Evolutionary conservation across 2,329 filamentous ascomycete species (phyloP).

Genomic region (Cladosporium sp.): DNA sequence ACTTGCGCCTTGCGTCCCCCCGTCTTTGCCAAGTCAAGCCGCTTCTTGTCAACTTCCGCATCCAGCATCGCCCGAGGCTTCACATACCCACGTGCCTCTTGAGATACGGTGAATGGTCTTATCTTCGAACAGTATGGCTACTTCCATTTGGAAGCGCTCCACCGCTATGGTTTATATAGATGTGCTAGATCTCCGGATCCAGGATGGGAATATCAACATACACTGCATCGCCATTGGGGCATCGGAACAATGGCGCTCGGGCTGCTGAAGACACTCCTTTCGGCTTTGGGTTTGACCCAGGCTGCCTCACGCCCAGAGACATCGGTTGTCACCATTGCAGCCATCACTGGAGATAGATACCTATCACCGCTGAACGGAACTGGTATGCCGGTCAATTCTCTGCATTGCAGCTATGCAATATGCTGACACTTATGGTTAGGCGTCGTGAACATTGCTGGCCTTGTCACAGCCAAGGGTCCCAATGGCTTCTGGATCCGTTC

Average conservation of each 20-base stretch:
- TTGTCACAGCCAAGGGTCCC: constrained; percentile 61
- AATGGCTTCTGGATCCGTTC: constrained; percentile 64
- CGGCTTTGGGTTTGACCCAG: neutral
- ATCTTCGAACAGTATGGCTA: neutral
- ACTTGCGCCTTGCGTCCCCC: constrained; percentile 2
- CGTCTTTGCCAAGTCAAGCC: constrained; percentile 7
- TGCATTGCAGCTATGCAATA: constrained; percentile 41
- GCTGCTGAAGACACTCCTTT: constrained; percentile 2
- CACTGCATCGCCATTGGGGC: neutral
- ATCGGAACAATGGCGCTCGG: neutral
- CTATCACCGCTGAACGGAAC: constrained; percentile 47
- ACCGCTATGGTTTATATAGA: neutral
- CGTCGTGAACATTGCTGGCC: constrained; percentile 47
- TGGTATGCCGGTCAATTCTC: neutral
- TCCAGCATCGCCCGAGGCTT: constrained; percentile 1
- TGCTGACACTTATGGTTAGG: constrained; percentile 43
- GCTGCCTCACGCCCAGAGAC: neutral
- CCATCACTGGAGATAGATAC: constrained; percentile 65
- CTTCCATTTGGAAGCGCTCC: constrained; percentile 3
- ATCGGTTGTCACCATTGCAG: constrained; percentile 18
- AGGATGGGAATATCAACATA: neutral
- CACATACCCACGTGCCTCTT: constrained; percentile 2
- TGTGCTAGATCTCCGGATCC: neutral
- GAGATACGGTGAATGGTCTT: constrained; percentile 11
- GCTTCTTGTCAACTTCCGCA: constrained; percentile 7